phyloP scores from a whole-genome alignment of 2,329 filamentous ascomycete genomes.

The Penicillium vulpinum region DNA sequence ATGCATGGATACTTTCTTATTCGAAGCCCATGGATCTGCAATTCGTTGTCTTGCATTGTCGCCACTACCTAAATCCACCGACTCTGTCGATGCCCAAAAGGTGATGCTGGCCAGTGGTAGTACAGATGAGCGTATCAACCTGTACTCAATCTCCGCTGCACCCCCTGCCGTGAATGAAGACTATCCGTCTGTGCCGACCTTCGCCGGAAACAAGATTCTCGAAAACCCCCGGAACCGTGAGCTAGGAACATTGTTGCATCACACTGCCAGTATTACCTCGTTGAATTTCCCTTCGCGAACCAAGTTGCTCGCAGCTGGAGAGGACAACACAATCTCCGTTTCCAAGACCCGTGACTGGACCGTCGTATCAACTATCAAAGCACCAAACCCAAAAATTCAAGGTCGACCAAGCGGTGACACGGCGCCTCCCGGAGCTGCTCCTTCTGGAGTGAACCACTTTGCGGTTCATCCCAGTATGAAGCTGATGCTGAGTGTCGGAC shows the following conservation, averaged over 20 bases:
- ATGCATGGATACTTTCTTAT: slow-evolving; percentile 92
- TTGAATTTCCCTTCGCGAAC: slow-evolving; percentile 80
- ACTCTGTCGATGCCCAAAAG: slow-evolving; percentile 66
- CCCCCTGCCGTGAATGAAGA: slow-evolving; percentile 58
- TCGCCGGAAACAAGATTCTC: slow-evolving; percentile 71
- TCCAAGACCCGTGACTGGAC: slow-evolving; percentile 87
- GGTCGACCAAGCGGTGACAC: slow-evolving; percentile 89
- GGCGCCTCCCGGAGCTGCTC: slow-evolving; percentile 74
- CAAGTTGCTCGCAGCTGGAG: slow-evolving; percentile 83
- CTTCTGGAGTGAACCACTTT: slow-evolving; percentile 90
- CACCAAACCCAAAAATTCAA: slow-evolving; percentile 74
- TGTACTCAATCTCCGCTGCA: slow-evolving; percentile 81
- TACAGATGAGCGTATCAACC: slow-evolving; percentile 91
- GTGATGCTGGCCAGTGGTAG: slow-evolving; percentile 86
- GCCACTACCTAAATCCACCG: slow-evolving; percentile 60
- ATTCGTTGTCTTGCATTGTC: slow-evolving; percentile 88
- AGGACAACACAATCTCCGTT: slow-evolving; percentile 89
- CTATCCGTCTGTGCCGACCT: slow-evolving; percentile 62
- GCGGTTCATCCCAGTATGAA: slow-evolving; percentile 96
- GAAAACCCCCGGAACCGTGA: slow-evolving; percentile 88
- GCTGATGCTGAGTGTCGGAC: slow-evolving; percentile 89
- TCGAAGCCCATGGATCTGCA: slow-evolving; percentile 87
- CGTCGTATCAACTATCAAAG: slow-evolving; percentile 82
- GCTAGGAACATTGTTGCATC: slow-evolving; percentile 82
- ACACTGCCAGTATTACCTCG: slow-evolving; percentile 76